A percentile compares a stretch with the other conserved stretches of the same genome.
Conservation (phyloP, 2,329 filamentous ascomycete genomes). For the Verticillium zaregamsianum region DNA sequence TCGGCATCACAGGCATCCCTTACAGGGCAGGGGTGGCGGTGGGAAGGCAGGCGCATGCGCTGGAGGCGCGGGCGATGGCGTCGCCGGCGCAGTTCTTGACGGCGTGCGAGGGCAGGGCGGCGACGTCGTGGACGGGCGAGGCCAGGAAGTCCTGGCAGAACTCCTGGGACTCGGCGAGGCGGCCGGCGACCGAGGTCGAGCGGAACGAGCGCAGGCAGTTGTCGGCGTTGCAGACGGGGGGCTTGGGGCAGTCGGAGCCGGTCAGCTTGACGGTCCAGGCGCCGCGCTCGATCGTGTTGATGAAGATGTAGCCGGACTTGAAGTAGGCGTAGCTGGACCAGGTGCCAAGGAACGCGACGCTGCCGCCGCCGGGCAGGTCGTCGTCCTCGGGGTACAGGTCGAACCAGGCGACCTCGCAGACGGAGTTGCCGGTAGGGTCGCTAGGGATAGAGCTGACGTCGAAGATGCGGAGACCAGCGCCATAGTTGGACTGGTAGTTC, state of each 20-base stretch:
- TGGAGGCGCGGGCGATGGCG: conserved; percentile 15
- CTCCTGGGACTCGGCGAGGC: conserved; percentile 23
- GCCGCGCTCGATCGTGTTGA: conserved; percentile 50
- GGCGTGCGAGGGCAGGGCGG: conserved; percentile 15
- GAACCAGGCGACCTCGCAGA: conserved; percentile 45
- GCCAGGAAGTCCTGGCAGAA: conserved; percentile 23
- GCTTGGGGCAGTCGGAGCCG: conserved; percentile 10
- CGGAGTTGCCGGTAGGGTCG: conserved; percentile 38
- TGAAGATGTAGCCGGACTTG: conserved; percentile 42
- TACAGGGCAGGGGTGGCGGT: conserved; percentile 9
- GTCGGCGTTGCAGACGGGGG: conserved; percentile 25
- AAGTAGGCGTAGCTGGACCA: conserved; percentile 48
- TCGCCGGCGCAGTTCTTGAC: conserved; percentile 15
- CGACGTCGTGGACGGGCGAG: conserved; percentile 12
- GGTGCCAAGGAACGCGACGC: conserved; percentile 34
- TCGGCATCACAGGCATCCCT: neutral
- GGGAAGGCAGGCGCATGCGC: conserved; percentile 17
- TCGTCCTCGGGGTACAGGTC: conserved; percentile 50
- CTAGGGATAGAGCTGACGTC: conserved; percentile 29
- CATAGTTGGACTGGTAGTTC: conserved; percentile 47
- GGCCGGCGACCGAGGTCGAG: conserved; percentile 25
- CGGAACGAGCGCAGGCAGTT: conserved; percentile 33
- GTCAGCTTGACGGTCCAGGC: conserved; percentile 40
- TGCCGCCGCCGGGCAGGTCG: conserved; percentile 27
- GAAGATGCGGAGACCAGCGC: conserved; percentile 39